Evolutionary conservation across 139 green algal species (phyloP), one percentile per base, ranked within the genome.

Genomic region (Auxenochlorella protothecoides): DNA sequence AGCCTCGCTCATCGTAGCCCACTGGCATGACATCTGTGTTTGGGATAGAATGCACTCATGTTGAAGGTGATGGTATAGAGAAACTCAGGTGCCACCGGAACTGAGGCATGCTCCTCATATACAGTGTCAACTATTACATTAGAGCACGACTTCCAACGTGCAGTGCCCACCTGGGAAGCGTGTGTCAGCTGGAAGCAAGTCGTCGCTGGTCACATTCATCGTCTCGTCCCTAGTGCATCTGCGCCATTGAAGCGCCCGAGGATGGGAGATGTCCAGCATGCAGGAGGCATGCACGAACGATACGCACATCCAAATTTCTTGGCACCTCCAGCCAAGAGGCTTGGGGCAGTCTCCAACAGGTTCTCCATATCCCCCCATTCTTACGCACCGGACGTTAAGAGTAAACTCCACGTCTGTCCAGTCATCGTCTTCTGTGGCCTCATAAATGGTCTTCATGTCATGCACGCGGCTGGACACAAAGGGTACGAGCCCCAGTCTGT

Each of bases 401-500:
- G 56, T 75, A 57, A 96, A 83, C 6, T 83, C 71, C 3, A 93
- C 79, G 59, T 91, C 81, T 52, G 76, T 80, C 63, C 85, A 65
- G 55, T 87, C 78, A 53, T 81, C 77, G 57, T 88, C 79, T 12
- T 80, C 83, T 13, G 60, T 74, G 4, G 72, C 74, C 61, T 86
- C 85, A 71, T 79, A 83, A 55, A 71, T 84, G 65, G 53, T 85
- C 68, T 88, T 85, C 84, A 92, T 89, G 0, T 81, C 59, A 14
- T 78, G 54, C 57, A 89, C 91, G 10, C 59, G 16, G 52, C 82
- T n/a, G 10, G 79, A 89, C 2, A 92, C 66, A 2, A 98, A 76
- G 6, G 94, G 94, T 6, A 98, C 85, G 5, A 99, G 83, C 3
- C 94, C 91, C 61, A 95, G 78, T 3, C 79, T 78, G 76, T 99